Base-by-base conservation (phyloP, 495 filamentous ascomycete genomes). In the Evernia prunastri region DNA sequence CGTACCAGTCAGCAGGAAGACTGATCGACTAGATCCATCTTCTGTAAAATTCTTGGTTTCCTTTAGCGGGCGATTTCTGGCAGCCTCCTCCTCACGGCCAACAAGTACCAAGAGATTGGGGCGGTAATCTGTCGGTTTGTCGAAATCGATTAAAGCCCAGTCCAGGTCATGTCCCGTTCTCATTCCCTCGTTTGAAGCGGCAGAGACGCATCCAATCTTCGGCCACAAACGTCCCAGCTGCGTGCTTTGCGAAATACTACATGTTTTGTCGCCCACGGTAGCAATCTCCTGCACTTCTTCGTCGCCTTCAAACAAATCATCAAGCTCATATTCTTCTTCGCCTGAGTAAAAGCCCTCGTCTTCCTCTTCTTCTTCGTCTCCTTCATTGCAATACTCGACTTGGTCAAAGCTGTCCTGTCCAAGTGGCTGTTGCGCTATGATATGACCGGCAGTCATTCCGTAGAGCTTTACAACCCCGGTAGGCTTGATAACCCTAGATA, bases 361-460 rank as follows among this genome's bases (percentile, higher is more conserved):
- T 20, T 43, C 37, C 43, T 59, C 58, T 18, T 43, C 45, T 35
- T 59, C 10, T 3, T 59, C 57, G 42, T 15, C 37, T 3, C 25
- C 45, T 23, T 36, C 31, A 25, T 53, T 13, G 8, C 13, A 25
- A 27, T n/a, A 25, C 3, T 31, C 49, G 49, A 53, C 25, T 53
- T 15, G 11, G 15, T 53, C 49, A 53, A 31, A 29, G 25, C 3
- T 49, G 7, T 29, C 12, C 8, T 47, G 29, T 27, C 25, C 45
- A 27, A 37, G 43, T 33, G n/a, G 31, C 42, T 35, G 20, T 37
- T 36, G 59, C n/a, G 10, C 6, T 7, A 51, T 17, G 18, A 61
- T 53, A 53, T 61, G 59, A 37, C 59, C 59, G 18, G 59, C 59
- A 37, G 59, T 51, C 45, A 61, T 61, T 35, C 59, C 59, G 15